Conservation (phyloP, 2,329 filamentous ascomycete genomes). For the Sporothrix phasma region DNA sequence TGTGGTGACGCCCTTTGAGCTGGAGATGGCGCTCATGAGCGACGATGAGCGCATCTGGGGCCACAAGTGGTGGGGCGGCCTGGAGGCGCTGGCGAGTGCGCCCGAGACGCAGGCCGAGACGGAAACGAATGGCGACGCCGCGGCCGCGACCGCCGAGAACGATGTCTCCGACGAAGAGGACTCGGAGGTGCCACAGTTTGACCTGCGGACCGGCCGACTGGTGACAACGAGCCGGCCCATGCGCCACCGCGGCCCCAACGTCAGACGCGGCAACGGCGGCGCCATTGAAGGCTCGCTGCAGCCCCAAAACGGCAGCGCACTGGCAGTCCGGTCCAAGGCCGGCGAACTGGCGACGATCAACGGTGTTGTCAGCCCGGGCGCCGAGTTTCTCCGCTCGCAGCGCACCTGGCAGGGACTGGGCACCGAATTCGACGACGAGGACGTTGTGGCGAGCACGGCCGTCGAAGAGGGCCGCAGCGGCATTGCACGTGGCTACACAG, state of each 20-base stretch:
- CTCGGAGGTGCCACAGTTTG: constrained; percentile 80
- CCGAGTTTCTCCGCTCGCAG: constrained; percentile 72
- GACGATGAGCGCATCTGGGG: constrained; percentile 77
- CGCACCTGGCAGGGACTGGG: constrained; percentile 88
- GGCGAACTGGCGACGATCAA: constrained; percentile 68
- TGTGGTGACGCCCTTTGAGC: constrained; percentile 90
- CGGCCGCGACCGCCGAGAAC: constrained; percentile 14
- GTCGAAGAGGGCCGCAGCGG: constrained; percentile 83
- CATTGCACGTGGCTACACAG: constrained; percentile 77
- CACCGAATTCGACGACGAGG: constrained; percentile 57
- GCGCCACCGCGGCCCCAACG: constrained; percentile 29
- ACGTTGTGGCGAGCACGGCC: constrained; percentile 44
- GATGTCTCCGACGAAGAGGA: constrained; percentile 43
- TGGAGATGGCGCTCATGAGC: constrained; percentile 63
- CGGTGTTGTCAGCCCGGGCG: constrained; percentile 80
- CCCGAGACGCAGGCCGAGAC: constrained; percentile 14
- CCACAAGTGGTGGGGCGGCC: constrained; percentile 80
- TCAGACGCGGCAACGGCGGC: constrained; percentile 12
- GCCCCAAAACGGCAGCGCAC: constrained; percentile 32
- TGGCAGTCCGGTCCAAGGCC: constrained; percentile 48
- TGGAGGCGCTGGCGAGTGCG: constrained; percentile 48
- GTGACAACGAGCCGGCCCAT: constrained; percentile 71
- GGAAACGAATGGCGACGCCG: constrained; percentile 4
- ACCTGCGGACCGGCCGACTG: constrained; percentile 78
- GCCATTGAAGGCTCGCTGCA: constrained; percentile 16